phyloP scores from a whole-genome alignment of 345 rosid species.

The Citrus medica region DNA sequence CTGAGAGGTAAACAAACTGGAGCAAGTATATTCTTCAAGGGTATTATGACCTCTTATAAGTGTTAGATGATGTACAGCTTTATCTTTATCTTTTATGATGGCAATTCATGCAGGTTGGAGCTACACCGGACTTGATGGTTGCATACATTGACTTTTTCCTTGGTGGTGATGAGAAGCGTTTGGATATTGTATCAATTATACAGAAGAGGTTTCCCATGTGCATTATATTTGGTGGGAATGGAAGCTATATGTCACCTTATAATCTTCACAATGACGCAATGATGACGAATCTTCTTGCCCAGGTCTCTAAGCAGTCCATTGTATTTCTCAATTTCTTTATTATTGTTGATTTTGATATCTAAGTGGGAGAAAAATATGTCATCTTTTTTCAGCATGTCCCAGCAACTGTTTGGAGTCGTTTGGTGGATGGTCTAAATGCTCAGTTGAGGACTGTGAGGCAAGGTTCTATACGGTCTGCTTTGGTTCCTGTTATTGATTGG shows the following conservation, averaged over 20 bases:
- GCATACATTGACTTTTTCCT: constrained; percentile 92
- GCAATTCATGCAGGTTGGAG: constrained; percentile 74
- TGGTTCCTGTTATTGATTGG: constrained; percentile 83
- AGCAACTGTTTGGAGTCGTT: constrained; percentile 85
- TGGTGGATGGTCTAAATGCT: constrained; percentile 93
- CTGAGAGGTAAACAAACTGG: neutral
- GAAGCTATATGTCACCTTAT: constrained; percentile 98
- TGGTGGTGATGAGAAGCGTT: constrained; percentile 97
- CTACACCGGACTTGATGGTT: constrained; percentile 93
- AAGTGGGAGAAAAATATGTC: constrained; percentile 5
- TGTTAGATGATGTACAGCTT: neutral
- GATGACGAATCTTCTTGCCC: constrained; percentile 89
- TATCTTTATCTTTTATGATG: neutral
- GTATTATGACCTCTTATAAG: neutral
- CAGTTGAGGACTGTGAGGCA: constrained; percentile 94
- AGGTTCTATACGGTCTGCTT: constrained; percentile 74
- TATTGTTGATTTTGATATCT: constrained; percentile 5
- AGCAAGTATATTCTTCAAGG: neutral
- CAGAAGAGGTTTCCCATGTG: constrained; percentile 95
- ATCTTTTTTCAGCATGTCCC: constrained; percentile 70
- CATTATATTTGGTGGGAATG: constrained; percentile 92
- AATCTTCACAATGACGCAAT: constrained; percentile 74
- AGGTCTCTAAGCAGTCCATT: constrained; percentile 45
- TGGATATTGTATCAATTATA: constrained; percentile 85
- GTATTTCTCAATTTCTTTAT: neutral